A percentile compares a stretch with the other conserved stretches of the same genome.
Evolutionary conservation across 768 basidiomycete species (phyloP).

Genomic region (Nidularia sp.): DNA sequence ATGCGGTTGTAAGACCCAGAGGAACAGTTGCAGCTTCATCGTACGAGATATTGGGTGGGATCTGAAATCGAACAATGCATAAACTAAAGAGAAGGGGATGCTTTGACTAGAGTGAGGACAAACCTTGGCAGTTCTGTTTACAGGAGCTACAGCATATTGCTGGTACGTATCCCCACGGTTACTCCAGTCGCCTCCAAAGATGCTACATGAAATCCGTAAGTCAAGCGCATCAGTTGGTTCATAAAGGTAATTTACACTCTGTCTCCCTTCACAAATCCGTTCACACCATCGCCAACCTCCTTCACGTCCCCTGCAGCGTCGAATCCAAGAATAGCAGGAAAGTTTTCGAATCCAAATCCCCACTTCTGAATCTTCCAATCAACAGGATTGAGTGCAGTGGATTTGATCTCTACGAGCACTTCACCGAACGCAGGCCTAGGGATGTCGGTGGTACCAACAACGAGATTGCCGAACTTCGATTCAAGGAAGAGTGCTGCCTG

Average conservation of each 20-base stretch:
- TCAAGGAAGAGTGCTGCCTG: background rate
- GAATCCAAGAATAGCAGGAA: conserved; percentile 8
- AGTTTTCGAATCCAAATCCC: conserved; percentile 5
- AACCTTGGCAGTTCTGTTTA: conserved; percentile 2
- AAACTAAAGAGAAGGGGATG: background rate
- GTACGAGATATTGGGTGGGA: conserved; percentile 3
- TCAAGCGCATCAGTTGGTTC: background rate
- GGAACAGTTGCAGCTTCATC: conserved; percentile 3
- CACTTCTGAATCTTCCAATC: conserved; percentile 17
- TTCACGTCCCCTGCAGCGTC: conserved; percentile 11
- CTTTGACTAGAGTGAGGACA: background rate
- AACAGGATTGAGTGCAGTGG: conserved; percentile 14
- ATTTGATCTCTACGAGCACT: conserved; percentile 13
- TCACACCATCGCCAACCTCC: conserved; percentile 8
- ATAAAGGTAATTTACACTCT: conserved; percentile 8
- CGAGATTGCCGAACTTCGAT: background rate
- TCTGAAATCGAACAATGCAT: background rate
- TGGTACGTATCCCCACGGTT: conserved; percentile 3
- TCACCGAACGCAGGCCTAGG: conserved; percentile 10
- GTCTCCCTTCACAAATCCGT: conserved; percentile 7
- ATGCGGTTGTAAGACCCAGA: background rate
- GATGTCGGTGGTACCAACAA: background rate
- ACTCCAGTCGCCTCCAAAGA: background rate
- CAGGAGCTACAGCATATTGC: conserved; percentile 2
- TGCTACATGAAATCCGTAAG: background rate